Percentiles rank a stretch among this genome's conserved stretches.
These are phyloP conservation scores for Penicillium nordicum DNA, from an alignment of 2,329 filamentous ascomycete genomes.

Conservation along the genomic window DNA sequence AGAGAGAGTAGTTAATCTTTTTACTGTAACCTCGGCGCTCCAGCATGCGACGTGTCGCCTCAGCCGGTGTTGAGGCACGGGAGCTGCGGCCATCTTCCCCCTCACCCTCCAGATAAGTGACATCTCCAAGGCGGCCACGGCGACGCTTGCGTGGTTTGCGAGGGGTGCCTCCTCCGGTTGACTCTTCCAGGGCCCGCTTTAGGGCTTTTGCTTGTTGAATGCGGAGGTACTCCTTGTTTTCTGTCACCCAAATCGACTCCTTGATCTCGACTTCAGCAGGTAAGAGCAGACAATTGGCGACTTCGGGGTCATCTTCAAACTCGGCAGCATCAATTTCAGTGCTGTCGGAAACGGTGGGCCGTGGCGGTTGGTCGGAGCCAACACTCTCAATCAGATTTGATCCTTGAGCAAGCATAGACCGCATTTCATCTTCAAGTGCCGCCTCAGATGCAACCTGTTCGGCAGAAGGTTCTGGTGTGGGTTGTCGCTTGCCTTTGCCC, in stretches of 20 bases:
- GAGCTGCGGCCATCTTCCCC: conserved; percentile 60
- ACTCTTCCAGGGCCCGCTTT: conserved; percentile 62
- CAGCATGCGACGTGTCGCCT: conserved; percentile 66
- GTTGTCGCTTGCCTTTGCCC: conserved; percentile 31
- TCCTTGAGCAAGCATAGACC: conserved; percentile 56
- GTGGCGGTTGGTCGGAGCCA: conserved; percentile 7
- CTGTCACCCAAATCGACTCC: conserved; percentile 88
- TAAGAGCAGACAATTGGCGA: conserved; percentile 71
- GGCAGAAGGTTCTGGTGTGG: conserved; percentile 53
- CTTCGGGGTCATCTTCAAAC: conserved; percentile 86
- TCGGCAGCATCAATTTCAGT: conserved; percentile 70
- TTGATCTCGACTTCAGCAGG: conserved; percentile 75
- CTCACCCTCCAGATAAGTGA: conserved; percentile 45
- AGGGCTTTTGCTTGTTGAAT: conserved; percentile 80
- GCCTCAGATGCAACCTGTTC: conserved; percentile 60
- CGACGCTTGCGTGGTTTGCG: conserved; percentile 51
- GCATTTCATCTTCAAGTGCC: conserved; percentile 65
- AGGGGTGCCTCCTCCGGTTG: conserved; percentile 39
- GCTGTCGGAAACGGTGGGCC: conserved; percentile 51
- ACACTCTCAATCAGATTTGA: conserved; percentile 36
- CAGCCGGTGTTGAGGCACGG: conserved; percentile 64
- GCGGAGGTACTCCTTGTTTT: conserved; percentile 91
- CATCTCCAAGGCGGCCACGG: conserved; percentile 46
- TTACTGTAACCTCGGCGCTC: conserved; percentile 67
- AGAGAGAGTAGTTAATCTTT: conserved; percentile 65